A percentile compares a stretch with the other conserved stretches of the same genome.
Evolutionary conservation across 1,284 basidiomycete genomes (phyloP).

Genomic region (Ustilago hordei): DNA sequence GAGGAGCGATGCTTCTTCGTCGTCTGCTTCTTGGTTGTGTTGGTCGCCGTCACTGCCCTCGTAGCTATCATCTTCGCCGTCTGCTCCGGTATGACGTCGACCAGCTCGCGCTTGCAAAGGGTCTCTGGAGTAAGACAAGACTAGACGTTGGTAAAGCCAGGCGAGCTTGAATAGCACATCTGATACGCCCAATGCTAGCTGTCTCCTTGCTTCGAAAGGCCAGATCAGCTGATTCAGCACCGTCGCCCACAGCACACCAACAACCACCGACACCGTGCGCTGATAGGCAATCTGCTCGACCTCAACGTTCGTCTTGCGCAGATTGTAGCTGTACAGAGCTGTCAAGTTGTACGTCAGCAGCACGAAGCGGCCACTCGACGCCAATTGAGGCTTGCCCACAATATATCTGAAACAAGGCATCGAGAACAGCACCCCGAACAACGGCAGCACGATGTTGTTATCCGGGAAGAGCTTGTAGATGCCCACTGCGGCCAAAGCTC

Average conservation of each 20-base stretch:
- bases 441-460: slow-evolving; percentile 79
- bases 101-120: slow-evolving; percentile 16
- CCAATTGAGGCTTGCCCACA: slow-evolving; percentile 74
- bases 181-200: slow-evolving; percentile 84
- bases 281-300: slow-evolving; percentile 81
- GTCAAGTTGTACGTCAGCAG: slow-evolving; percentile 82
- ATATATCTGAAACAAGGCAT: slow-evolving; percentile 94
- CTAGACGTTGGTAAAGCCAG: slow-evolving; percentile 63
- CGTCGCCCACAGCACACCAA: slow-evolving; percentile 88
- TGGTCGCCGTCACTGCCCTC: slow-evolving; percentile 1
- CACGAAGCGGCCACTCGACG: slow-evolving; percentile 63
- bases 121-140: slow-evolving; percentile 60
- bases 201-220: slow-evolving; percentile 90
- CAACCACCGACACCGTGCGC: slow-evolving; percentile 83
- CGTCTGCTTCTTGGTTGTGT: slow-evolving; percentile 12
- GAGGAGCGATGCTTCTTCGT: slow-evolving; percentile 54
- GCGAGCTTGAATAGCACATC: slow-evolving; percentile 72
- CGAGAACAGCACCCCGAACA: slow-evolving; percentile 90
- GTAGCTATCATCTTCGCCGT: slow-evolving; percentile 16
- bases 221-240: slow-evolving; percentile 91
- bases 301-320: slow-evolving; percentile 78
- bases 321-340: slow-evolving; percentile 79
- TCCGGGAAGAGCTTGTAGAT: slow-evolving; percentile 80
- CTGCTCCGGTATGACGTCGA: not conserved
- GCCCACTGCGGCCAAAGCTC: slow-evolving; percentile 80